phyloP scores from a whole-genome alignment of 2,329 filamentous ascomycete genomes.

The Pseudogymnoascus sp. region DNA sequence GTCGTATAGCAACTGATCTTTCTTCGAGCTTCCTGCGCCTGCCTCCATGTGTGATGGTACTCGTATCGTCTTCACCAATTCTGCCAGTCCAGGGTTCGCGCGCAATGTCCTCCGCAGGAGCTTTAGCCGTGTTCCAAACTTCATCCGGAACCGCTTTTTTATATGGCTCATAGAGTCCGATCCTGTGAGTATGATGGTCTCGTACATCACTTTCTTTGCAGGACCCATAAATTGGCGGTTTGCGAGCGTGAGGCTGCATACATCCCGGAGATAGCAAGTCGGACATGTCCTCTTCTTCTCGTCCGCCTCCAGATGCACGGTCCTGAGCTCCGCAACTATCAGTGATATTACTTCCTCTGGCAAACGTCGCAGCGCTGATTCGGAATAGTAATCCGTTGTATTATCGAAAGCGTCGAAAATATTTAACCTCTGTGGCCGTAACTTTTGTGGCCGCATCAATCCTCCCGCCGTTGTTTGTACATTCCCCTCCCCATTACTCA shows the following conservation, averaged over 20 bases:
- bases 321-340: constrained; percentile 45
- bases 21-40: constrained; percentile 21
- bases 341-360: constrained; percentile 51
- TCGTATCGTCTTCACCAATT: constrained; percentile 48
- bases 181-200: constrained; percentile 50
- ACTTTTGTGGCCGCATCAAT: background rate
- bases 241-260: constrained; percentile 39
- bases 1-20: constrained; percentile 42
- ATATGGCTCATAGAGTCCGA: constrained; percentile 41
- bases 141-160: constrained; percentile 49
- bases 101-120: constrained; percentile 51
- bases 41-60: constrained; percentile 40
- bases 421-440: constrained; percentile 1
- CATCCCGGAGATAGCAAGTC: constrained; percentile 58
- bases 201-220: constrained; percentile 30
- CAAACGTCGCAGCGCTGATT: constrained; percentile 22
- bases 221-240: background rate
- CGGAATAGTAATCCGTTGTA: background rate
- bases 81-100: constrained; percentile 42
- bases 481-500: background rate
- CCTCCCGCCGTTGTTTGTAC: background rate
- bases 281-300: constrained; percentile 41
- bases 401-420: constrained; percentile 2
- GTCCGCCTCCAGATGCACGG: constrained; percentile 36
- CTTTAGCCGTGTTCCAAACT: constrained; percentile 43